Base-by-base conservation (phyloP, 2,329 filamentous ascomycete species). In the Hymenoscyphus occultus region DNA sequence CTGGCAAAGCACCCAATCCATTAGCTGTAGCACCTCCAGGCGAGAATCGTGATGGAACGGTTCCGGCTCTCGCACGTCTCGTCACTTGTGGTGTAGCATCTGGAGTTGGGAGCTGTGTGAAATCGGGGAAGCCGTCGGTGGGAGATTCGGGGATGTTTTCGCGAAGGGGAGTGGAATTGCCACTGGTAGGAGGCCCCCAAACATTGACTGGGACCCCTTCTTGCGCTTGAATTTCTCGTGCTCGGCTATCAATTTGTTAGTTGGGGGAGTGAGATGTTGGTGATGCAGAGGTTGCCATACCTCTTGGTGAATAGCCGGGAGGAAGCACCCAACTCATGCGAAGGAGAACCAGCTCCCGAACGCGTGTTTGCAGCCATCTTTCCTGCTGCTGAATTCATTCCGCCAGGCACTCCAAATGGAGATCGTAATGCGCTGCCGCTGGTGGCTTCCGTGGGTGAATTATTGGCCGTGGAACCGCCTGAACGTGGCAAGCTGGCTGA, bases 141-240 rank as follows among this genome's bases (percentile, higher is more conserved):
- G 95, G 95, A 42, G 94, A 97, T 80, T 99, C 95, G 69, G 94
- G 93, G 67, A 99, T 98, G 70, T 94, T 97, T 81, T 98, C 95
- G 74, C 95, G 92, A 61, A 99, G 85, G 71, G 95, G 95, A 54
- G 94, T 97, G 22, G 94, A 97, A 78, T 97, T 94, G 70, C 94
- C 95, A 77, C 94, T 97, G 64, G 94, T 97, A 59, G 95, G 94
- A 70, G 95, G 94, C 12, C 95, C 93, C 95, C 95, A 98, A 56
- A 90, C 89, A 75, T 89, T 87, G 61, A 89, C 78, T 76, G 82
- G 81, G 60, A 97, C 84, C 61, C 93, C 93, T 84, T 98, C 94
- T 80, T 97, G 93, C 63, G 93, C 93, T 81, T 98, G 94, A 68
- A 98, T 97, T 79, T 99, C 95, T 77, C 95, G 87, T 71, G 95